Conservation (phyloP, 78 protist genomes). For the Cavenderia fasciculata region DNA sequence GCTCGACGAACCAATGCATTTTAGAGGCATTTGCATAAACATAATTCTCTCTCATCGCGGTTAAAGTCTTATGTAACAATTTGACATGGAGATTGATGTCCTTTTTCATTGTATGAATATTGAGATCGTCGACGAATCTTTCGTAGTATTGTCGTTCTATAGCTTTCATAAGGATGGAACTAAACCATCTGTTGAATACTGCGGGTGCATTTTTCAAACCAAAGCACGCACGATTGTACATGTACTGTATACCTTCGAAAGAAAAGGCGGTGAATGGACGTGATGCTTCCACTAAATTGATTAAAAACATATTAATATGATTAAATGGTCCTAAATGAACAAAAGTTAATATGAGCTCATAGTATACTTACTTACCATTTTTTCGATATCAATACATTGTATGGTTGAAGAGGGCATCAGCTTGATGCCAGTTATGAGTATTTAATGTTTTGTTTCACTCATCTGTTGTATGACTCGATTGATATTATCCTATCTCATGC, state of each 20-base stretch:
- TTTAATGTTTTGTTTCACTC: no score
- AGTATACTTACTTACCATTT: no score
- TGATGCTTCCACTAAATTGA: no score
- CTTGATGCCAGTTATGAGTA: no score
- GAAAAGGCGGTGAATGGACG: no score
- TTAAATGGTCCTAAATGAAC: no score
- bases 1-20: background rate
- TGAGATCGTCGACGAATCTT: background rate
- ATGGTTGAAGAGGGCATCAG: no score
- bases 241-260: background rate
- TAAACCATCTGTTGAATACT: background rate
- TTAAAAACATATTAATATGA: no score
- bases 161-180: background rate
- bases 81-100: background rate
- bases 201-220: constrained; percentile 22
- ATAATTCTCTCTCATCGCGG: background rate
- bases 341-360: no score
- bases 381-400: no score
- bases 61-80: background rate
- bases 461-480: no score
- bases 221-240: background rate
- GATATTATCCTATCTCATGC: no score
- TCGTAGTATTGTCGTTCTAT: background rate
- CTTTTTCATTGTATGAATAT: background rate
- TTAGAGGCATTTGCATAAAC: background rate